Evolutionary conservation across 2,329 filamentous ascomycete genomes (phyloP).

Genomic region (Zymoseptoria tritici): DNA sequence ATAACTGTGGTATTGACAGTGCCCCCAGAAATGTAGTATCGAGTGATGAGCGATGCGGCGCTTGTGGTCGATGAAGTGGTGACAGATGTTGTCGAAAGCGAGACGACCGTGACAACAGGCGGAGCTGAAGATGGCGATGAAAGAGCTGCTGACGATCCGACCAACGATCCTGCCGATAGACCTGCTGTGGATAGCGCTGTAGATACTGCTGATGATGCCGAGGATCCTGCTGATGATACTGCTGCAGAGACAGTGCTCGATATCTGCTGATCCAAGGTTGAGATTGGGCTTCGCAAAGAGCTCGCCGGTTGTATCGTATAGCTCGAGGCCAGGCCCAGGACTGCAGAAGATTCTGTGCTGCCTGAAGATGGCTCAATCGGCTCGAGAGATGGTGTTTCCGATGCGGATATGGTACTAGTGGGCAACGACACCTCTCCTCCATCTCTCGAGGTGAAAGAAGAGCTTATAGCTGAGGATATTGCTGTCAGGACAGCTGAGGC

Average conservation of each 20-base stretch:
- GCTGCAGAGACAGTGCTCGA: neutral
- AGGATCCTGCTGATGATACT: no score
- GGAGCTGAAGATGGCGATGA: neutral
- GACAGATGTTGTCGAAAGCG: neutral
- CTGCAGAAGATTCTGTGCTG: neutral
- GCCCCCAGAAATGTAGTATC: constrained; percentile 1
- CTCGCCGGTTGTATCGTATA: neutral
- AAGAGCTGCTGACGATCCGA: no score
- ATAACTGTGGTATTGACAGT: neutral
- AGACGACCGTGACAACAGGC: neutral
- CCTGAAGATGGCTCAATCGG: neutral
- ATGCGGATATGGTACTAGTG: neutral
- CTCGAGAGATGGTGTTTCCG: neutral
- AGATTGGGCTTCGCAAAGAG: neutral
- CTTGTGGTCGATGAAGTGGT: neutral
- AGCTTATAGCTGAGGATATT: neutral
- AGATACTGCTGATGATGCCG: no score
- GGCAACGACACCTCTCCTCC: neutral
- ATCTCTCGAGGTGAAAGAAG: neutral
- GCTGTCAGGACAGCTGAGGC: neutral
- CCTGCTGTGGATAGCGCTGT: no score
- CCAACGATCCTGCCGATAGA: no score
- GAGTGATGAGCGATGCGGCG: neutral
- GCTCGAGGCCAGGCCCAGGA: neutral
- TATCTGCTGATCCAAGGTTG: neutral